Evolutionary conservation across 345 rosid genomes (phyloP).

Genomic region (Turritis glabra): DNA sequence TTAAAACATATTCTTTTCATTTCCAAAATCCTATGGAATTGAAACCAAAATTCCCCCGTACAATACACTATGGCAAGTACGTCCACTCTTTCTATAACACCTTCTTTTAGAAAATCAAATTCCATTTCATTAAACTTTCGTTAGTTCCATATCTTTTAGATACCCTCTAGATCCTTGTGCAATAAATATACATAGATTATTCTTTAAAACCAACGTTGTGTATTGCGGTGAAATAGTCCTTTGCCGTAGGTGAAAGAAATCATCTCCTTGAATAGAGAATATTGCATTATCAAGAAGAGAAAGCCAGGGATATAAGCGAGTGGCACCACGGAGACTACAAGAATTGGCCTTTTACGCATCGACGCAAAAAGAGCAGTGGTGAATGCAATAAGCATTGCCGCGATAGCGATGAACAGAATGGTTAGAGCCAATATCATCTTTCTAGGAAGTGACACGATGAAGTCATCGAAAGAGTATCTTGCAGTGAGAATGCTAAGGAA

Average conservation of each 20-base stretch:
- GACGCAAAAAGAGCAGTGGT: conserved; percentile 36
- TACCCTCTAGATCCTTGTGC: neutral
- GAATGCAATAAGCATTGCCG: conserved; percentile 48
- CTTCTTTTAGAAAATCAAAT: no score
- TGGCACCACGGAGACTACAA: neutral
- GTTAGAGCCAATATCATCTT: conserved; percentile 41
- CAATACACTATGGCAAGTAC: no score
- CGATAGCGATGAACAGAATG: conserved; percentile 43
- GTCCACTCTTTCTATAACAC: no score
- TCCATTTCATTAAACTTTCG: no score
- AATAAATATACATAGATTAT: no score
- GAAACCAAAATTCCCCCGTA: no score
- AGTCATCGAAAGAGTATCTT: conserved; percentile 46
- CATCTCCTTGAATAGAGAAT: conserved; percentile 23
- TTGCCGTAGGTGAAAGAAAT: conserved; percentile 15
- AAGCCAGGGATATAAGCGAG: neutral
- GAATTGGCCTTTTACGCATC: neutral
- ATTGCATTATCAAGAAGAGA: conserved; percentile 17
- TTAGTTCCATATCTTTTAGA: no score
- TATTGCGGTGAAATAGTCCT: neutral
- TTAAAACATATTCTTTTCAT: no score
- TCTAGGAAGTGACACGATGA: conserved; percentile 40
- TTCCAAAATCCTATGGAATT: no score
- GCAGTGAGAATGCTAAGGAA: conserved; percentile 50
- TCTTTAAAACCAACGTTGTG: neutral